Evolutionary conservation across 768 basidiomycete genomes (phyloP).

Genomic region (Pleurotus pulmonarius): DNA sequence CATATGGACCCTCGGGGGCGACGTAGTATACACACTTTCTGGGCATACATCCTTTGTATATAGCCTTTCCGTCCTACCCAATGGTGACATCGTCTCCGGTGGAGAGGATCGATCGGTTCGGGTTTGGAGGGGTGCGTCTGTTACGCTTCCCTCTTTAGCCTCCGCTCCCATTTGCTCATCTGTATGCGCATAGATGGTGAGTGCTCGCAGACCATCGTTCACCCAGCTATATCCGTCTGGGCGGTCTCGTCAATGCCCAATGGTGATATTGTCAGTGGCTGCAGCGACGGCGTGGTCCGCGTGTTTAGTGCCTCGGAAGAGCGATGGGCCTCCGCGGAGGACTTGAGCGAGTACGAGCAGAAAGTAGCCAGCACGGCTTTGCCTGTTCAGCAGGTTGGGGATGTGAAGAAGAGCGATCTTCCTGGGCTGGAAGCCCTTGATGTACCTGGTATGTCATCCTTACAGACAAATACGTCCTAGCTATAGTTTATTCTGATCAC

Average conservation of each 20-base stretch:
- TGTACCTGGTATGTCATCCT: slow-evolving; percentile 54
- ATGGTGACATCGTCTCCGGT: slow-evolving; percentile 80
- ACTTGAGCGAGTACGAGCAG: slow-evolving; percentile 68
- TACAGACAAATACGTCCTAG: background rate
- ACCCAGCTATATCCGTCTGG: slow-evolving; percentile 98
- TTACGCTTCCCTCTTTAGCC: slow-evolving; percentile 4
- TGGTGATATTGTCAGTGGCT: slow-evolving; percentile 88
- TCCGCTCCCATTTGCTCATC: background rate
- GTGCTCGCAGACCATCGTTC: slow-evolving; percentile 82
- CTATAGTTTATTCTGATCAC: background rate
- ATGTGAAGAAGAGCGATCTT: slow-evolving; percentile 89
- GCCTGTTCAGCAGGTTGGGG: slow-evolving; percentile 84
- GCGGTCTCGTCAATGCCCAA: slow-evolving; percentile 83
- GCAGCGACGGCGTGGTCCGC: slow-evolving; percentile 84
- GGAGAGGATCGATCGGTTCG: slow-evolving; percentile 94
- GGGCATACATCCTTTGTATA: slow-evolving; percentile 99
- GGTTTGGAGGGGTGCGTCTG: slow-evolving; percentile 76
- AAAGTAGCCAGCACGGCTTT: slow-evolving; percentile 75
- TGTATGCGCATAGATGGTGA: slow-evolving; percentile 62
- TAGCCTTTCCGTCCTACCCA: slow-evolving; percentile 77
- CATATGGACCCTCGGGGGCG: slow-evolving; percentile 86
- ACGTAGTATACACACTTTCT: slow-evolving; percentile 71
- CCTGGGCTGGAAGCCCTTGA: slow-evolving; percentile 81
- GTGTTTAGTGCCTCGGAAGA: slow-evolving; percentile 77
- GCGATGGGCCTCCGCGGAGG: slow-evolving; percentile 66